Base-by-base conservation (phyloP, 768 basidiomycete genomes). In the Albatrellus ellisii region DNA sequence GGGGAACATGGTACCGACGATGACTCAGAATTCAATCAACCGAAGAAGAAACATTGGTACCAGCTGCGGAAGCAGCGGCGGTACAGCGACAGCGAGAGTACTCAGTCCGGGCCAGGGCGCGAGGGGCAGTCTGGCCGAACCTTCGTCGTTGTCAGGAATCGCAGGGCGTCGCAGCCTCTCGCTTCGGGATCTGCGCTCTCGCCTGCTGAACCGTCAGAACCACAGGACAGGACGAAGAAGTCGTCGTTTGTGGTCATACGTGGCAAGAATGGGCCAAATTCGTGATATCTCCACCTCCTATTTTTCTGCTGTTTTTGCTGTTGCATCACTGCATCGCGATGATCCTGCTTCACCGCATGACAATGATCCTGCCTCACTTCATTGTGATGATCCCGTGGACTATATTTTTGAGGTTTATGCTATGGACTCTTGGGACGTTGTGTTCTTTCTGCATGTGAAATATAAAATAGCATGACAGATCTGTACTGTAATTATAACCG, bases 231-330 rank as follows among this genome's bases (percentile, higher is more conserved):
- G 6, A 31, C 31, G 18, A 31, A 29, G 2, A n/a, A 38, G 29
- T 42, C 21, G 26, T 49, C 50, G n/a, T 83, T 83, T 48, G 79
- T 82, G 15, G 79, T 83, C 26, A 72, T 81, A 37, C 68, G 78
- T n/a, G 77, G 75, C 55, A 62, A 61, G 46, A 58, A 57, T 31
- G 41, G 36, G 21, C 12, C 44, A n/a, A 27, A 21, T 1, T 9
- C 32, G 40, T 40, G 38, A 45, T 11, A 24, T 29, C 27, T 28
- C 20, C 27, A 21, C 28, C 18, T 11, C 17, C 25, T 26, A 24
- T 10, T 17, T n/a, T n/a, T n/a, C n/a, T n/a, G n/a, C n/a, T n/a
- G n/a, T n/a, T n/a, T n/a, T n/a, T 31, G 29, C 12, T 31, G 25
- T n/a, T 39, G 12, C 27, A 4, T 22, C 37, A 26, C 24, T 14